Evolutionary conservation across 2,329 filamentous ascomycete species (phyloP).

Genomic region (Xylariaceae sp.): DNA sequence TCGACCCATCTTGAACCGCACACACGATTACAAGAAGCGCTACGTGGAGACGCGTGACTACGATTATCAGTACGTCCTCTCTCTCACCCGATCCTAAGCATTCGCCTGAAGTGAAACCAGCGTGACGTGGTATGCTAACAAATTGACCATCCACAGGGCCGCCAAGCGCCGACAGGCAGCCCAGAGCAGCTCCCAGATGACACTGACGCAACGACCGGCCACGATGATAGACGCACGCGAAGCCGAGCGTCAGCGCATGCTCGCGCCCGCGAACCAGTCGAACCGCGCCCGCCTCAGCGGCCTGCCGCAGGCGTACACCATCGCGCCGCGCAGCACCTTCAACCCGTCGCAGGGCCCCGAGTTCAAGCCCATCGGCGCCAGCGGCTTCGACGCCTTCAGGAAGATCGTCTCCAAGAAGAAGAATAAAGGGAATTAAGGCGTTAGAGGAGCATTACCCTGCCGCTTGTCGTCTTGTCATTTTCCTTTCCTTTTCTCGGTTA

Average conservation of each 20-base stretch:
- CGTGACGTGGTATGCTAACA: no score
- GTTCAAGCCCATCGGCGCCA: slow-evolving; percentile 57
- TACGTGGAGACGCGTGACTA: slow-evolving; percentile 59
- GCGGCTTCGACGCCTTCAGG: slow-evolving; percentile 59
- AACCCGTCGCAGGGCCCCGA: slow-evolving; percentile 46
- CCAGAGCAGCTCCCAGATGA: slow-evolving; percentile 29
- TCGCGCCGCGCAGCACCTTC: slow-evolving; percentile 58
- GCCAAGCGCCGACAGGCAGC: slow-evolving; percentile 45
- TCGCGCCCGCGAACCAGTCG: slow-evolving; percentile 48
- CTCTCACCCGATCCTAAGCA: not conserved
- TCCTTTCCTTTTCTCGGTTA: no score
- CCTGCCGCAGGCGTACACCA: slow-evolving; percentile 52
- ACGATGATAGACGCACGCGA: slow-evolving; percentile 31
- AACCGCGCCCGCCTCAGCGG: slow-evolving; percentile 54
- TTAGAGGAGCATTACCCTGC: no score
- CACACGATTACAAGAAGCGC: slow-evolving; percentile 89
- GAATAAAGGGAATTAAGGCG: no score
- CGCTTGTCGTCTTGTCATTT: not conserved
- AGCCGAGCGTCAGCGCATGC: slow-evolving; percentile 51
- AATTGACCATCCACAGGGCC: no score
- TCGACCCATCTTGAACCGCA: slow-evolving; percentile 85
- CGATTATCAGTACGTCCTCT: slow-evolving; percentile 50
- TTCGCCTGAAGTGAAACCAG: not conserved
- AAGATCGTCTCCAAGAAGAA: slow-evolving; percentile 54
- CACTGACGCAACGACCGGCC: slow-evolving; percentile 29